Evolutionary conservation across 2,329 filamentous ascomycete species (phyloP).

Genomic region (Penicillium sp.): DNA sequence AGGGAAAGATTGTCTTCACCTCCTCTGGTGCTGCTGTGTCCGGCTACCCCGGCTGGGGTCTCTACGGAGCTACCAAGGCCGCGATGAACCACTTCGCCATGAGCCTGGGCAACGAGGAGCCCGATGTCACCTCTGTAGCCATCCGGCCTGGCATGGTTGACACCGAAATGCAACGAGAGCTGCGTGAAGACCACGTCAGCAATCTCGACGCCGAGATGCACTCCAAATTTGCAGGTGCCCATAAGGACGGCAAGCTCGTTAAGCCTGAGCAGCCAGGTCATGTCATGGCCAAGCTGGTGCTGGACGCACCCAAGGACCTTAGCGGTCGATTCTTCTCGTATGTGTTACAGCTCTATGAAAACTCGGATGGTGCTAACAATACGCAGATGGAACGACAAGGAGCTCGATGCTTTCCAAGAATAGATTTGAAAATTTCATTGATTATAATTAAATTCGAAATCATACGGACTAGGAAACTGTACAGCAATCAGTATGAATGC

Average conservation of each 20-base stretch:
- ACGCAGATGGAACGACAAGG: conserved; percentile 54
- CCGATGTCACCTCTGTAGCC: conserved; percentile 37
- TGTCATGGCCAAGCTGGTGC: conserved; percentile 80
- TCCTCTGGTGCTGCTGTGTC: conserved; percentile 43
- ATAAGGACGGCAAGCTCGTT: conserved; percentile 73
- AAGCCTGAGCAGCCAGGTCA: conserved; percentile 82
- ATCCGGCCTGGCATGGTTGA: conserved; percentile 44
- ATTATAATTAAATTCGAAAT: conserved; percentile 10
- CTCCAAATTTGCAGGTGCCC: conserved; percentile 70
- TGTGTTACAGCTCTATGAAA: conserved; percentile 25
- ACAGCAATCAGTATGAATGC: conserved; percentile 39
- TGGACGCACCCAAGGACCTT: conserved; percentile 68
- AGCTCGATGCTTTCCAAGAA: conserved; percentile 52
- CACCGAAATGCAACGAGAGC: conserved; percentile 57
- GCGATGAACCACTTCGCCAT: conserved; percentile 44
- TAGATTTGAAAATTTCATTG: conserved; percentile 29
- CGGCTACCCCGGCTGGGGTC: conserved; percentile 44
- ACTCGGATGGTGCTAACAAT: conserved; percentile 31
- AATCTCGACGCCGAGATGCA: conserved; percentile 65
- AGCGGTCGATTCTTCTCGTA: conserved; percentile 73
- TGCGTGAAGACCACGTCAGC: conserved; percentile 73
- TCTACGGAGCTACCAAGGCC: conserved; percentile 47
- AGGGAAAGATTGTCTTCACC: conserved; percentile 46
- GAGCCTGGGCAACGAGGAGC: conserved; percentile 40
- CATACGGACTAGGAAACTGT: conserved; percentile 23